Evolutionary conservation across 2,329 filamentous ascomycete species (phyloP).

Genomic region (Xylaria sp.): DNA sequence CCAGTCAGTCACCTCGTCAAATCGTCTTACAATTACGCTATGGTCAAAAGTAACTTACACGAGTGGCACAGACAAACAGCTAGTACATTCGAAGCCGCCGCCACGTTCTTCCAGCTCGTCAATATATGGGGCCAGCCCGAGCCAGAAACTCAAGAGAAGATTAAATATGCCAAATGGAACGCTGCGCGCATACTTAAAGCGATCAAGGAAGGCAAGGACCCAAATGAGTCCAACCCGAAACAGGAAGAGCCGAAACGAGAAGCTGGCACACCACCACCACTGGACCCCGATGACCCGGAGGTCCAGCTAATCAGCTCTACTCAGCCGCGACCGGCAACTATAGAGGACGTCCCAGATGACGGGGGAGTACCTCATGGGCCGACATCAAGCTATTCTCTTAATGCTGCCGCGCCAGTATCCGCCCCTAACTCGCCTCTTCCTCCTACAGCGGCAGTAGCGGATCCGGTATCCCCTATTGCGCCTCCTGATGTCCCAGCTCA

Average conservation of each 20-base stretch:
- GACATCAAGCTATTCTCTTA: slow-evolving; percentile 36
- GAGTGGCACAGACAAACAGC: slow-evolving; percentile 73
- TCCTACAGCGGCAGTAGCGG: slow-evolving; percentile 35
- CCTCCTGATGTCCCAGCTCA: slow-evolving; percentile 36
- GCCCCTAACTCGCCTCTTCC: slow-evolving; percentile 43
- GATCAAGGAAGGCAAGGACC: slow-evolving; percentile 87
- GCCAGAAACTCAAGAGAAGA: slow-evolving; percentile 78
- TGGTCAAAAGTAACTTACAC: slow-evolving; percentile 13
- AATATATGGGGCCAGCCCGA: slow-evolving; percentile 82
- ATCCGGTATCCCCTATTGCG: slow-evolving; percentile 43
- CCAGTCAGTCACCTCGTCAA: slow-evolving; percentile 55
- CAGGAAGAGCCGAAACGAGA: slow-evolving; percentile 57
- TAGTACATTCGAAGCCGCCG: slow-evolving; percentile 90
- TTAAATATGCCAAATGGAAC: slow-evolving; percentile 97
- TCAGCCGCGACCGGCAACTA: slow-evolving; percentile 49
- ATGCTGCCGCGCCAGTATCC: slow-evolving; percentile 44
- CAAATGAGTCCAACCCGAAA: slow-evolving; percentile 86
- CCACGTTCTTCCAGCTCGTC: slow-evolving; percentile 88
- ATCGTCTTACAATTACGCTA: background rate
- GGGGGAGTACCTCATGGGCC: slow-evolving; percentile 39
- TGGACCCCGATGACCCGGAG: slow-evolving; percentile 70
- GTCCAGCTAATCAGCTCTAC: slow-evolving; percentile 57
- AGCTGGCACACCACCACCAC: slow-evolving; percentile 50
- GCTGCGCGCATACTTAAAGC: slow-evolving; percentile 89
- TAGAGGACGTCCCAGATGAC: slow-evolving; percentile 60